Evolutionary conservation across 2,329 filamentous ascomycete species (phyloP).

Genomic region (Pestalotiopsis sp.): DNA sequence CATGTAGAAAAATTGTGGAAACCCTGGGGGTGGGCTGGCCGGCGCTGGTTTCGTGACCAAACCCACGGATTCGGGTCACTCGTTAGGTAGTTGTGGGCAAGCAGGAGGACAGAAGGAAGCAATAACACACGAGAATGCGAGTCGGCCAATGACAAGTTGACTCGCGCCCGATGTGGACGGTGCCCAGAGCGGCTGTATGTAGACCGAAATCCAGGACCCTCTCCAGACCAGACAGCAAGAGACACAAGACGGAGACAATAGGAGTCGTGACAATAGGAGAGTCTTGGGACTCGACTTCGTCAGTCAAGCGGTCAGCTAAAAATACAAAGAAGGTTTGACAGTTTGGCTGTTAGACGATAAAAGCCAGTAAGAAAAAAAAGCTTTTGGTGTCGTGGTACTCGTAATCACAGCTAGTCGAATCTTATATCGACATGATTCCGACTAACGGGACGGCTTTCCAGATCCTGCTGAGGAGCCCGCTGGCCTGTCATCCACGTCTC

Average conservation of each 20-base stretch:
- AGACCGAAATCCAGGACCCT: neutral
- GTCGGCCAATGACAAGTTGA: constrained; percentile 3
- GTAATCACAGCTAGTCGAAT: constrained; percentile 10
- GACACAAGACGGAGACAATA: neutral
- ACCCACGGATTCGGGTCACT: constrained; percentile 5
- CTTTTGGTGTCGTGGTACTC: neutral
- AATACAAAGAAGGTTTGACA: constrained; percentile 5
- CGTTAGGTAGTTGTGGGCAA: too few relatives aligned
- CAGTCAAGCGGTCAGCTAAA: constrained; percentile 6
- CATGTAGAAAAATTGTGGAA: neutral
- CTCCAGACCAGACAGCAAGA: neutral
- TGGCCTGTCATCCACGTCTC: neutral
- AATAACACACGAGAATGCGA: neutral
- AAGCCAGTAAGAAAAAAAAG: neutral
- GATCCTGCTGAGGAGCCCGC: neutral
- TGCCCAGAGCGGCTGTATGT: neutral
- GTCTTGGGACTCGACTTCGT: neutral
- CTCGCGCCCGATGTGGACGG: neutral
- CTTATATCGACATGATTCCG: constrained; percentile 10
- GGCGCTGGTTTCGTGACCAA: neutral
- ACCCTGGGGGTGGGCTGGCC: neutral
- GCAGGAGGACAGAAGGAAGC: neutral
- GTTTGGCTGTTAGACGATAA: neutral
- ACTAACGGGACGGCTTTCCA: neutral
- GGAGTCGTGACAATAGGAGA: neutral